Percentiles rank a stretch among this genome's conserved stretches.
Evolutionary conservation across 257 asterid species (phyloP).

Genomic region (Solanum lignicaule): DNA sequence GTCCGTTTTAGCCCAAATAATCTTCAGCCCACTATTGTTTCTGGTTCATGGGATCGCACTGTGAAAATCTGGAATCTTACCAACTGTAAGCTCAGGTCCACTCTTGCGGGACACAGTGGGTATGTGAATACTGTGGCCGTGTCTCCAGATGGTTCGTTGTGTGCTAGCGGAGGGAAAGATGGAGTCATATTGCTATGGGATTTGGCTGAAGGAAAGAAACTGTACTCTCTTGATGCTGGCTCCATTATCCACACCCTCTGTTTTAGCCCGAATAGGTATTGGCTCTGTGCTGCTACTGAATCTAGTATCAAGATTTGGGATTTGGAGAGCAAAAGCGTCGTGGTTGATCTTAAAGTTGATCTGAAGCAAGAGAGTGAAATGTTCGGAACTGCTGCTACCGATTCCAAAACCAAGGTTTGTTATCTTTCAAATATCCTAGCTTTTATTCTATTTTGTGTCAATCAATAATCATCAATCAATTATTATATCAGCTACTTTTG

Average conservation of each 20-base stretch:
- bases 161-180: slow-evolving; percentile 17
- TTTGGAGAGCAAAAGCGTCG: slow-evolving; percentile 44
- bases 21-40: slow-evolving; percentile 48
- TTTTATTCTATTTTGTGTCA: neutral
- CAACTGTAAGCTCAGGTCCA: slow-evolving; percentile 43
- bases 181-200: slow-evolving; percentile 51
- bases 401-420: slow-evolving; percentile 39
- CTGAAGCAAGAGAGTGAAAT: slow-evolving; percentile 56
- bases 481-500: neutral
- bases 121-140: slow-evolving; percentile 14
- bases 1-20: slow-evolving; percentile 58
- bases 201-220: slow-evolving; percentile 6
- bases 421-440: neutral
- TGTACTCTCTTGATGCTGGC: slow-evolving; percentile 2
- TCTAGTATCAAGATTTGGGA: slow-evolving; percentile 70
- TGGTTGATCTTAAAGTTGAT: slow-evolving; percentile 57
- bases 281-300: slow-evolving; percentile 30
- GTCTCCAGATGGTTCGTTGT: slow-evolving; percentile 18
- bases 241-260: slow-evolving; percentile 6
- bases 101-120: slow-evolving; percentile 12
- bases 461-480: neutral
- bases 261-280: slow-evolving; percentile 10
- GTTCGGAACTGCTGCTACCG: slow-evolving; percentile 17
- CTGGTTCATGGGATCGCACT: slow-evolving; percentile 63
- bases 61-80: slow-evolving; percentile 66